Conservation (phyloP, 371 early-diverging fungal genomes). For the Mucor velutinosus region DNA sequence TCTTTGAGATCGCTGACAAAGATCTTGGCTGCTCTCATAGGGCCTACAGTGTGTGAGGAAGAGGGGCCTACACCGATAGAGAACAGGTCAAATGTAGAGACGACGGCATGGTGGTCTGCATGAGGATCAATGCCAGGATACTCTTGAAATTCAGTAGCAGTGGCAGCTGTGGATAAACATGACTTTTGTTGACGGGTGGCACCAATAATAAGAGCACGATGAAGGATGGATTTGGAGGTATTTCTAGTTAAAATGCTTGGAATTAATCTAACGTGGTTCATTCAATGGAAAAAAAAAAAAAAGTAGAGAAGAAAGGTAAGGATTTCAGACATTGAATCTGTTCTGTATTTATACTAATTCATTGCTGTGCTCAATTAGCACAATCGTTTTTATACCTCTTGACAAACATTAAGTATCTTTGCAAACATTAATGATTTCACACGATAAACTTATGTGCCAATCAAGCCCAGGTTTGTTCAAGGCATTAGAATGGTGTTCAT, state of each 20-base stretch:
- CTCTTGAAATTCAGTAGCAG: background rate
- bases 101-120: conserved; percentile 81
- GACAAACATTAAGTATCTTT: conserved; percentile 7
- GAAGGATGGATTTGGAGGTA: background rate
- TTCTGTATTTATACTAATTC: conserved; percentile 6
- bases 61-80: conserved; percentile 95
- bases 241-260: conserved; percentile 1
- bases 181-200: background rate
- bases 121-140: background rate
- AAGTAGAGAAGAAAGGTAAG: background rate
- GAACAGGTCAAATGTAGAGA: conserved; percentile 93
- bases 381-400: conserved; percentile 1
- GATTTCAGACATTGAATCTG: background rate
- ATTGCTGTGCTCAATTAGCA: background rate
- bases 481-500: background rate
- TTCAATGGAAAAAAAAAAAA: background rate
- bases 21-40: conserved; percentile 95
- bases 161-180: conserved; percentile 13
- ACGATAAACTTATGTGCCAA: background rate
- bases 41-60: conserved; percentile 90
- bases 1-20: conserved; percentile 84
- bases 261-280: background rate
- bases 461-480: background rate
- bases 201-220: background rate
- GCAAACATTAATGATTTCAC: background rate